Evolutionary conservation across 1,284 basidiomycete species (phyloP), one percentile per base, ranked within the genome.

Genomic region (Filobasidium uniguttulatum): DNA sequence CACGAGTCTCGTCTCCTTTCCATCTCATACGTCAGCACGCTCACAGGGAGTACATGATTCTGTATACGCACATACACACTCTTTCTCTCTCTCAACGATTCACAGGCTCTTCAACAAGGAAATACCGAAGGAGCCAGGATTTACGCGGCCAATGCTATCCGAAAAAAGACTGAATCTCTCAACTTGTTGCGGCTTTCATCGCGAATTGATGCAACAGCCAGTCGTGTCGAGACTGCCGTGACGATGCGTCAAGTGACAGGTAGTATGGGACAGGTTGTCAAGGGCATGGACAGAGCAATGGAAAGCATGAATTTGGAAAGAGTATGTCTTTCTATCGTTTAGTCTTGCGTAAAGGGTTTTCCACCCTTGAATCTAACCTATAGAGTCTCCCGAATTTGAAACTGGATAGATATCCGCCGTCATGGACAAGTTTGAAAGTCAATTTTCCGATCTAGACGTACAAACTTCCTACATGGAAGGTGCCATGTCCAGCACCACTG

Each of bases 201-300:
- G 61, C 76, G 94, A 28, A 89, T 98, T 66, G 94, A 99, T 65
- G 91, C 94, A 5, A 94, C 98, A 4, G 85, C 90, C 1, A 91
- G 86, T 61, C 73, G 94, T 22, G 93, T 99, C 0, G 93, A 99
- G 72, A 98, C 94, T n/a, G 94, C 94, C 0, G 91, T 98, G 35
- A 96, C 93, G 48, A 97, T 99, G 89, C 79, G 89, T 46, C 68
- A 71, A 49, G 73, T 74, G 31, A 93, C 93, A 20, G 88, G 88
- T 10, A 90, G 82, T 66, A 96, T 98, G 93, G 83, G 88, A 8
- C 82, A 81, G 23, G 94, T 98, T 5, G 94, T 99, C 47, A 83
- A 82, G 64, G 91, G 91, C 19, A 97, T 99, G 91, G 94, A 98
- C 69, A 87, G 84, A 65, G 94, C 94, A 4, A 97, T 98, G 94